Evolutionary conservation across 176 grass and related monocot genomes (phyloP), one percentile per base, ranked within the genome.

Genomic region (Oryza brachyantha): DNA sequence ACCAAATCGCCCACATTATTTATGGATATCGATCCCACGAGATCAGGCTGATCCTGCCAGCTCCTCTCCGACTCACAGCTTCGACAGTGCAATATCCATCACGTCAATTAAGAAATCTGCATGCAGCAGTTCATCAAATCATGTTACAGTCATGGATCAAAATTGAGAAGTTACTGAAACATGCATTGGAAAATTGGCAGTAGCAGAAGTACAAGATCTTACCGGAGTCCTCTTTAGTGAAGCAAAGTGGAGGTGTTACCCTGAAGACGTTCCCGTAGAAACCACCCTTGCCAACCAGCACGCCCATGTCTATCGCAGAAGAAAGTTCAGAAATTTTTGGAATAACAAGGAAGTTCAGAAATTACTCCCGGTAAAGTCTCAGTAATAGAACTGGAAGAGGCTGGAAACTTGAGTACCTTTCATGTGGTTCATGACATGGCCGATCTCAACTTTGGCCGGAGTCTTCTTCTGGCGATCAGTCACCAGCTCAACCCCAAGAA

Each of bases 251-350:
- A 27, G 95, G 95, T 26, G 95, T 97, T 86, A 97, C 77, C 89
- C 95, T 94, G 65, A 97, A 92, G 34, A 97, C 92, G 75, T 97
- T 97, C 11, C 95, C 92, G 7, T 83, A 85, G 84, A 97, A 97
- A 76, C 95, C 95, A 40, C 95, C 92, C 37, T 94, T 97, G 13
- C 95, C 95, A 16, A 92, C 79, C 65, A 97, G 61, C 36, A 97
- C 91, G 41, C 95, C 91, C 95, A 97, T 92, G 66, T 97, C 95
- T 97, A n/a, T 17, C 3, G 35, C 68, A 62, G 22, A 82, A 78
- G 12, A 66, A 32, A 60, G 24, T 76, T 73, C 42, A 79, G 10
- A 70, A 13, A 9, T 61, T 43, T n/a, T n/a, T n/a, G n/a, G n/a
- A n/a, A n/a, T n/a, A n/a, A n/a, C n/a, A 82, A 78, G 12, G 62